phyloP scores from a whole-genome alignment of 768 basidiomycete species.

The Rhizopogon vesiculosus region DNA sequence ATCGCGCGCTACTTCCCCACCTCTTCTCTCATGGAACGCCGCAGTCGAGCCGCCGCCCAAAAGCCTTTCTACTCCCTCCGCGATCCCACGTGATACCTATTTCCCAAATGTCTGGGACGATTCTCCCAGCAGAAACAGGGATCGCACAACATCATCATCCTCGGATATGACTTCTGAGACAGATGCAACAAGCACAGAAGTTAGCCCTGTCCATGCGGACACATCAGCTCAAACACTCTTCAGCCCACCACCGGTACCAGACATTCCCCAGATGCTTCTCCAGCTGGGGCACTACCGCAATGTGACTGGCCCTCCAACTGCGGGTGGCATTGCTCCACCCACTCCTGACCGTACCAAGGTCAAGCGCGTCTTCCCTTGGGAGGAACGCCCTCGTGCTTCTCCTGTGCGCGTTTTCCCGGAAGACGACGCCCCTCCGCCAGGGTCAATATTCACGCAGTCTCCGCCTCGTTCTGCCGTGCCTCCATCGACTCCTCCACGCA shows the following conservation, averaged over 20 bases:
- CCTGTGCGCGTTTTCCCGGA: constrained; percentile 73
- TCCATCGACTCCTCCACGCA: constrained; percentile 24
- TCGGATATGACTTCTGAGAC: constrained; percentile 28
- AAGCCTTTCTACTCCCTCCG: constrained; percentile 44
- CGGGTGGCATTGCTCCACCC: constrained; percentile 34
- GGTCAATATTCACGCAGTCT: constrained; percentile 8
- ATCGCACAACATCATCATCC: constrained; percentile 29
- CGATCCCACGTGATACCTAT: constrained; percentile 70
- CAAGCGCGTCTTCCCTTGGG: constrained; percentile 93
- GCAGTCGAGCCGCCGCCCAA: constrained; percentile 76
- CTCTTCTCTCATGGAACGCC: constrained; percentile 76
- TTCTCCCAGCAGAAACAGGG: constrained; percentile 36
- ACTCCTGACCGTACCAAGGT: constrained; percentile 72
- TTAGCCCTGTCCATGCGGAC: constrained; percentile 12
- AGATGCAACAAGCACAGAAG: constrained; percentile 16
- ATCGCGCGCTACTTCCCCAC: constrained; percentile 51
- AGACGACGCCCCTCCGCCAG: constrained; percentile 51
- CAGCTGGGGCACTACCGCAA: constrained; percentile 71
- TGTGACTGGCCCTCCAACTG: constrained; percentile 43
- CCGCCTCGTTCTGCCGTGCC: constrained; percentile 33
- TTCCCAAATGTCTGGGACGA: constrained; percentile 89
- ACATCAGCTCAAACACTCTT: constrained; percentile 42
- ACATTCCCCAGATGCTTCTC: constrained; percentile 64
- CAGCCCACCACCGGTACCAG: constrained; percentile 50
- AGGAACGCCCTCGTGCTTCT: constrained; percentile 61